Evolutionary conservation across 2,329 filamentous ascomycete species (phyloP).

Genomic region (Phaeosphaeria sp.): DNA sequence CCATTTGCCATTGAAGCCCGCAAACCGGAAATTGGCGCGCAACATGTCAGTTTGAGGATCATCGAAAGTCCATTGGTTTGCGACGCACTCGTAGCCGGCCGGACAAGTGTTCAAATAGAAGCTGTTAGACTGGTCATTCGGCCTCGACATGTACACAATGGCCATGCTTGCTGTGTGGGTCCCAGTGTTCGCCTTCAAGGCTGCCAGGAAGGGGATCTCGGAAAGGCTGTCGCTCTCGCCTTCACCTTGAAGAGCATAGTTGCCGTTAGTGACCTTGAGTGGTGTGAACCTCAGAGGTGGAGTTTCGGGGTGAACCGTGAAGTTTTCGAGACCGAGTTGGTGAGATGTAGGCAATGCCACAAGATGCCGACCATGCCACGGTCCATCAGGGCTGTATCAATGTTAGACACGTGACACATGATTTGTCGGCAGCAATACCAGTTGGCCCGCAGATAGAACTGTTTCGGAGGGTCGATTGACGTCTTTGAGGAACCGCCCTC

Average conservation of each 20-base stretch:
- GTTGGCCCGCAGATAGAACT: slow-evolving; percentile 12
- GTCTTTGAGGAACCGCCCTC: too few relatives aligned
- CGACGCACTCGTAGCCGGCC: slow-evolving; percentile 15
- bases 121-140: slow-evolving; percentile 7
- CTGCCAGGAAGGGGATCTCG: slow-evolving; percentile 19
- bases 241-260: slow-evolving; percentile 21
- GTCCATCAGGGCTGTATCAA: slow-evolving; percentile 13
- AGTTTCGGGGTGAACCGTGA: slow-evolving; percentile 28
- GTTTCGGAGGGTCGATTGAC: not conserved
- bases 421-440: not conserved
- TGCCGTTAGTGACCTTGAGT: slow-evolving; percentile 13
- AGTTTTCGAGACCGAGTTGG: slow-evolving; percentile 33
- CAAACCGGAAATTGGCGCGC: slow-evolving; percentile 13
- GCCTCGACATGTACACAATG: slow-evolving; percentile 16
- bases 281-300: slow-evolving; percentile 18
- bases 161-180: slow-evolving; percentile 16
- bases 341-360: slow-evolving; percentile 19
- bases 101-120: slow-evolving; percentile 16
- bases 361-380: slow-evolving; percentile 25
- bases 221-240: slow-evolving; percentile 12
- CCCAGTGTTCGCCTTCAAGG: slow-evolving; percentile 14
- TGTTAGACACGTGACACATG: not conserved
- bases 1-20: slow-evolving; percentile 21
- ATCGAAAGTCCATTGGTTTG: slow-evolving; percentile 17
- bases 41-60: not conserved